Evolutionary conservation across 441 rosid genomes (phyloP).

Genomic region (Macaranga tanarius): DNA sequence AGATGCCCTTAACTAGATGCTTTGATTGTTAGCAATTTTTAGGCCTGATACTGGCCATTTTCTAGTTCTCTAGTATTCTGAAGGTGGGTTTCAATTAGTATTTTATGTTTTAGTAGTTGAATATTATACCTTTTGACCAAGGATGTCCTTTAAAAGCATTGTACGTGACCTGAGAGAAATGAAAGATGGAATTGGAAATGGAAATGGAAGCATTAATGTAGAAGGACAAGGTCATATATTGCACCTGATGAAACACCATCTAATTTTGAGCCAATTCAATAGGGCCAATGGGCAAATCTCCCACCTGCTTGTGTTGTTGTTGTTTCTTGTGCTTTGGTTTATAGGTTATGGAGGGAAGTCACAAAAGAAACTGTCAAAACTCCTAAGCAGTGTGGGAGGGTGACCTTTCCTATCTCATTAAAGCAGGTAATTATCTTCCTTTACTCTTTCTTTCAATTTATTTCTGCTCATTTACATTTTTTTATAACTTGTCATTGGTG

Average conservation of each 20-base stretch:
- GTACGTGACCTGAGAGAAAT: constrained; percentile 81
- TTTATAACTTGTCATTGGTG: constrained; percentile 17
- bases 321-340: constrained; percentile 79
- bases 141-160: constrained; percentile 76
- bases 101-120: constrained; percentile 25
- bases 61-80: too few relatives aligned
- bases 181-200: constrained; percentile 76
- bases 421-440: constrained; percentile 60
- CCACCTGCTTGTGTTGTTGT: constrained; percentile 86
- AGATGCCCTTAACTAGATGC: too few relatives aligned
- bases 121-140: constrained; percentile 27
- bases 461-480: constrained; percentile 7
- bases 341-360: constrained; percentile 86
- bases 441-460: background rate
- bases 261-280: constrained; percentile 38
- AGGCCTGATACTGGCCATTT: too few relatives aligned
- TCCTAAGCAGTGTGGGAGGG: constrained; percentile 84
- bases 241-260: constrained; percentile 66
- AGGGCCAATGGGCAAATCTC: constrained; percentile 86
- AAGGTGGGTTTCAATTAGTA: background rate
- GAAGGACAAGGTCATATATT: constrained; percentile 65
- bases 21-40: too few relatives aligned
- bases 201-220: constrained; percentile 62
- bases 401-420: constrained; percentile 87
- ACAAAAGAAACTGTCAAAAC: constrained; percentile 73